Base-by-base conservation (phyloP, 345 rosid species). In the Lepidium africanum region DNA sequence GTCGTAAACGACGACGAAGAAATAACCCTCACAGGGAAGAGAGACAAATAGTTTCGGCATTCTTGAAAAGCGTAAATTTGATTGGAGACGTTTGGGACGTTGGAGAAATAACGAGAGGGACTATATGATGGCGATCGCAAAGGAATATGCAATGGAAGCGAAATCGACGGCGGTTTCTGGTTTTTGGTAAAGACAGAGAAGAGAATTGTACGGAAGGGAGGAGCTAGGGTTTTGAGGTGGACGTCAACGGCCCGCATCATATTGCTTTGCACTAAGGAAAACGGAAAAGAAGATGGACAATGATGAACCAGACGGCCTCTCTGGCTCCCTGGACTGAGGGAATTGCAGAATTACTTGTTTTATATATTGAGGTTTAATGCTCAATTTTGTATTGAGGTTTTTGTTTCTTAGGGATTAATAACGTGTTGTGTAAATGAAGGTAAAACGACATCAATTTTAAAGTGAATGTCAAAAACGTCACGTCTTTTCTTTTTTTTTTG, bases 11-110 rank as follows among this genome's bases (percentile, higher is more conserved):
- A 36, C 35, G 69, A 65, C 38, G 86, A 80, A 9, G 86, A 79
- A 8, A 82, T 30, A 63, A 83, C 70, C 33, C 83, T 68, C 16
- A 33, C 67, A n/a, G 58, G 9, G 71, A 51, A 27, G 72, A 32
- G 72, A 46, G 19, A 19, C 32, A 43, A 65, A 25, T 42, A 16
- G 54, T 52, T 53, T 16, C 57, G 47, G 17, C 12, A 13, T 13
- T 48, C 56, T 7, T 14, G 17, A 36, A 52, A 42, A 35, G 36
- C 41, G 40, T 10, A 35, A 37, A 65, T 7, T 53, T 69, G 58
- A 43, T 9, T 71, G 19, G 74, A 72, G 2, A 43, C 14, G 0
- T 71, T 1, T 14, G 17, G 0, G 68, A 78, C 71, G 76, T 71
- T 67, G 30, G 74, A 63, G 59, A 69, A 30, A 43, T 9, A 49